Percentiles rank a stretch among this genome's conserved stretches.
Conservation (phyloP, 164 flowering plant species). For the Echeveria elegans region DNA sequence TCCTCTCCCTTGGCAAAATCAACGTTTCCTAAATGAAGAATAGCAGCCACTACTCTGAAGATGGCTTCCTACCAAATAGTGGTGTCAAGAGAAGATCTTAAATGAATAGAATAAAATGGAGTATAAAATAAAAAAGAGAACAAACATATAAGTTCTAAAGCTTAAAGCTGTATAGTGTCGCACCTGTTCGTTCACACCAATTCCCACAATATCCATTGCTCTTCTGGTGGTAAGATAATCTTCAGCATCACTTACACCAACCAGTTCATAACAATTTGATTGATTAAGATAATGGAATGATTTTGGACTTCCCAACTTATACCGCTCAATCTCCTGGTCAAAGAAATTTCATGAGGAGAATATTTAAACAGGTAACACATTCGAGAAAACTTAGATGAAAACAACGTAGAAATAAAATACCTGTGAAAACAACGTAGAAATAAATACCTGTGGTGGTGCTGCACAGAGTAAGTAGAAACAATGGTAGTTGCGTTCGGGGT, state of each 20-base stretch:
- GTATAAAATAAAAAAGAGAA: neutral
- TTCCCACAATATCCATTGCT: conserved; percentile 86
- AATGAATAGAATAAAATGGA: neutral
- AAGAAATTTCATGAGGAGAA: too few relatives aligned
- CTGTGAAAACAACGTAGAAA: neutral
- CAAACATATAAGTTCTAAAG: neutral
- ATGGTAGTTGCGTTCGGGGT: conserved; percentile 84
- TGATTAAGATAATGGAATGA: conserved; percentile 87
- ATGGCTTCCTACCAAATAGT: conserved; percentile 59
- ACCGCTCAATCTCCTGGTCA: conserved; percentile 64
- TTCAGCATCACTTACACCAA: conserved; percentile 57
- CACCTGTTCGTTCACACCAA: conserved; percentile 69
- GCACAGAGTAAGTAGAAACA: conserved; percentile 86
- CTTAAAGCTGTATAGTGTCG: conserved; percentile 5
- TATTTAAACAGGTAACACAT: neutral
- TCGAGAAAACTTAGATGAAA: neutral
- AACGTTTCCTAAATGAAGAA: conserved; percentile 81
- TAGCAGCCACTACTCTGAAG: conserved; percentile 77
- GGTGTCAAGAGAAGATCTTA: neutral
- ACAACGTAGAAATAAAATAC: conserved; percentile 2
- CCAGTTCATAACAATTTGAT: conserved; percentile 74
- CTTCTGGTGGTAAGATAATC: conserved; percentile 68
- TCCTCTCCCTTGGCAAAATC: conserved; percentile 62
- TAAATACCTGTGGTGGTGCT: conserved; percentile 59
- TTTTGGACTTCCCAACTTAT: conserved; percentile 68